Percentiles rank a stretch among this genome's conserved stretches.
These are phyloP conservation scores for Circinella minor DNA, from an alignment of 371 early-diverging fungal genomes.

Conservation along the genomic window DNA sequence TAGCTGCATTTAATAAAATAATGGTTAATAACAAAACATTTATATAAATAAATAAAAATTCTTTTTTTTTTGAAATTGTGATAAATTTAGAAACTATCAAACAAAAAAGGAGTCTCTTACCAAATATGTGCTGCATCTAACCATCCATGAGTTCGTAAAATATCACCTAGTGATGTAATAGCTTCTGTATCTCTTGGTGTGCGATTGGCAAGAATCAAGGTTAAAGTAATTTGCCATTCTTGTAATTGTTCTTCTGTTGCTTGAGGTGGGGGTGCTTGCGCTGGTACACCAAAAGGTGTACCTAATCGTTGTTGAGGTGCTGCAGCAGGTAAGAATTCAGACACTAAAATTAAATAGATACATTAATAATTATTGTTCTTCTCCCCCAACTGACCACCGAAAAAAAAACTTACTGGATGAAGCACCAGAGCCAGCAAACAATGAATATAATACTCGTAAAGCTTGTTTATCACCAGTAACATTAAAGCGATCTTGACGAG, in stretches of 20 bases:
- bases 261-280: conserved; percentile 22
- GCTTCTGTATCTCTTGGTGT: conserved; percentile 77
- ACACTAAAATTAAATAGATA: conserved; percentile 23
- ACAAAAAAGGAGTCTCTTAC: conserved; percentile 40
- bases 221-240: conserved; percentile 74
- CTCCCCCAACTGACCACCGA: too few relatives aligned
- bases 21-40: neutral
- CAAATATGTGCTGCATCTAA: conserved; percentile 86
- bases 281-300: conserved; percentile 27
- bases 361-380: neutral
- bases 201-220: conserved; percentile 84
- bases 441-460: conserved; percentile 70
- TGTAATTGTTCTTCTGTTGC: conserved; percentile 41
- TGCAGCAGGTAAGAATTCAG: conserved; percentile 34
- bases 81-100: too few relatives aligned
- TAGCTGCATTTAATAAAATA: conserved; percentile 47
- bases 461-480: conserved; percentile 62
- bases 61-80: too few relatives aligned
- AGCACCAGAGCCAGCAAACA: conserved; percentile 76
- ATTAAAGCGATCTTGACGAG: conserved; percentile 30
- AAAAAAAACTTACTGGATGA: conserved; percentile 44
- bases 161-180: conserved; percentile 80
- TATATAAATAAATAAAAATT: conserved; percentile 8
- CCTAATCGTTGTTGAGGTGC: conserved; percentile 27
- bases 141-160: conserved; percentile 63